These are phyloP conservation scores for Silene coronaria DNA, from an alignment of 179 eudicot genomes.

Conservation along the genomic window DNA sequence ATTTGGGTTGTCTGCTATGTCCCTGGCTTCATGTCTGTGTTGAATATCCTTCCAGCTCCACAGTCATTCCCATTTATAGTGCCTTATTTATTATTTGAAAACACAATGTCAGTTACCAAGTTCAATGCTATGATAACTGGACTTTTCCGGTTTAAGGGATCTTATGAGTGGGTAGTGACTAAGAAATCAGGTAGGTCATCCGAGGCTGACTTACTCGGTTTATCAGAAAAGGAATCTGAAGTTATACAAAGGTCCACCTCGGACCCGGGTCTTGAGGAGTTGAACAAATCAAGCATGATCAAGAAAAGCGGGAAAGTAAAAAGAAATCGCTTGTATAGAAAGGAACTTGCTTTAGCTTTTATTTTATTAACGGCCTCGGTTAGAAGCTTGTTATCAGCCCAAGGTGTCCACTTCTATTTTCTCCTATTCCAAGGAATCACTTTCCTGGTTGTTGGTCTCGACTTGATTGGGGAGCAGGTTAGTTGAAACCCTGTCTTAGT, in stretches of 20 bases:
- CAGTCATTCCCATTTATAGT: constrained; percentile 41
- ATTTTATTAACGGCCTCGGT: constrained; percentile 40
- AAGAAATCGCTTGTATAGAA: constrained; percentile 35
- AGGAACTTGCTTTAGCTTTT: constrained; percentile 39
- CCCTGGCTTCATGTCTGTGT: constrained; percentile 38
- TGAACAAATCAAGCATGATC: constrained; percentile 27
- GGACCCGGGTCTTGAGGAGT: constrained; percentile 37
- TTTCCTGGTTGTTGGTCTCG: constrained; percentile 40
- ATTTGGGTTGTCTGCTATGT: constrained; percentile 44
- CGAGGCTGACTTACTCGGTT: constrained; percentile 34
- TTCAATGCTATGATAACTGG: constrained; percentile 45
- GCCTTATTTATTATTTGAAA: constrained; percentile 38
- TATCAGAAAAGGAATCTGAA: constrained; percentile 35
- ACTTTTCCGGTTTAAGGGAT: constrained; percentile 35
- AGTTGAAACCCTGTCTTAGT: constrained; percentile 20
- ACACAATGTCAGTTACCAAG: constrained; percentile 43
- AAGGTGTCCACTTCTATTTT: constrained; percentile 42
- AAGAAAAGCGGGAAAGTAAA: constrained; percentile 27
- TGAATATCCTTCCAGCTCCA: constrained; percentile 39
- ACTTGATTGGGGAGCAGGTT: constrained; percentile 42
- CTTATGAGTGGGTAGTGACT: constrained; percentile 43
- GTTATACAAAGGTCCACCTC: constrained; percentile 31
- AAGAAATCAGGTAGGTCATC: constrained; percentile 44
- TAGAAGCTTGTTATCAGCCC: constrained; percentile 43
- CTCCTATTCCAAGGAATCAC: constrained; percentile 41